Conservation (phyloP, 306 rosid genomes). For the Mimosa pudica region DNA sequence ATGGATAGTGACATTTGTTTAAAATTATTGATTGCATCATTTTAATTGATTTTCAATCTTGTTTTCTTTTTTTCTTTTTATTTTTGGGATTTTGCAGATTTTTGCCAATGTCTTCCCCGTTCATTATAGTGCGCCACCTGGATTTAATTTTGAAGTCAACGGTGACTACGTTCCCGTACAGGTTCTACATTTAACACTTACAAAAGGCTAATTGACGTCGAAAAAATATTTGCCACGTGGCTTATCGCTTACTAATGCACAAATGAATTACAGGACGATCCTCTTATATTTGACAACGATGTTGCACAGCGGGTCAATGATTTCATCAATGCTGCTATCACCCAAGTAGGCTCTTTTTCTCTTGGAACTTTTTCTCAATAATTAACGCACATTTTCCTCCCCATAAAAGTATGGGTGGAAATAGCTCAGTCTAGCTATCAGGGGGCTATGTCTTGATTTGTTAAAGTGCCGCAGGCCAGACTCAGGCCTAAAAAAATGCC, state of each 20-base stretch:
- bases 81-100: constrained; percentile 49
- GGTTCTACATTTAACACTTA: constrained; percentile 44
- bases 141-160: constrained; percentile 73
- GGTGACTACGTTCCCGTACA: constrained; percentile 53
- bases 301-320: constrained; percentile 64
- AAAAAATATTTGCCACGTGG: constrained; percentile 6
- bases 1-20: constrained; percentile 18
- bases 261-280: constrained; percentile 70
- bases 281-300: constrained; percentile 65
- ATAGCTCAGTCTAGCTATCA: no score
- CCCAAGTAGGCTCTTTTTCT: constrained; percentile 55
- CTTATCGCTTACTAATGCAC: constrained; percentile 27
- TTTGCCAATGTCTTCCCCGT: constrained; percentile 81
- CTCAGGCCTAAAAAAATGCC: no score
- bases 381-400: background rate
- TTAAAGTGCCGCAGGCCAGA: no score
- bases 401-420: background rate
- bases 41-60: background rate
- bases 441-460: no score
- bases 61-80: background rate
- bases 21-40: background rate
- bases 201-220: background rate
- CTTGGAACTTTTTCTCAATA: constrained; percentile 2
- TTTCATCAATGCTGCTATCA: constrained; percentile 53
- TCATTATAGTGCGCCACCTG: constrained; percentile 71